Evolutionary conservation across 352 stramenopile species (phyloP).

Genomic region (Phytophthora fragariae): DNA sequence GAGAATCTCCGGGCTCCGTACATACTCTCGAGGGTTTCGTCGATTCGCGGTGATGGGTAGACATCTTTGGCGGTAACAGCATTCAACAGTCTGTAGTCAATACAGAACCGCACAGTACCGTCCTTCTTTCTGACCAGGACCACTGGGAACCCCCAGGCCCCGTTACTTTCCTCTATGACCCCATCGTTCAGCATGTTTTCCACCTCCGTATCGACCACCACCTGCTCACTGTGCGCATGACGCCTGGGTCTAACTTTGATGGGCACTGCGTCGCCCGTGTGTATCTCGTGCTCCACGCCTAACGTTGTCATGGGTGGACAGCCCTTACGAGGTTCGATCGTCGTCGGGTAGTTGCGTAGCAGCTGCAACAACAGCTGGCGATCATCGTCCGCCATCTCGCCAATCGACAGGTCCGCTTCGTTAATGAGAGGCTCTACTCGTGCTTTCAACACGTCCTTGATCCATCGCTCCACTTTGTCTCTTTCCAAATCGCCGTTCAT

Average conservation of each 20-base stretch:
- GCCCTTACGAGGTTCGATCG: not conserved
- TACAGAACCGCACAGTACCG: too few relatives aligned
- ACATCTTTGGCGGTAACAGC: too few relatives aligned
- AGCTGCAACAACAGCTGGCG: not conserved
- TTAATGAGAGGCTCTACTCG: not conserved
- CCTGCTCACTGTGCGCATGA: too few relatives aligned
- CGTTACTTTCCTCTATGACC: too few relatives aligned
- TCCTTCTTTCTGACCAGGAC: too few relatives aligned
- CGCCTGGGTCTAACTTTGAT: constrained; percentile 13
- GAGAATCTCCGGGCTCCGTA: too few relatives aligned
- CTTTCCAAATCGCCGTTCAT: not conserved
- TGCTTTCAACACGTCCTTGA: not conserved
- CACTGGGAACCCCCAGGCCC: too few relatives aligned
- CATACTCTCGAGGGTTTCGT: too few relatives aligned
- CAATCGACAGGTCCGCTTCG: not conserved
- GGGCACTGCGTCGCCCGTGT: constrained; percentile 13
- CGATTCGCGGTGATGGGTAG: too few relatives aligned
- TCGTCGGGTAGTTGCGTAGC: not conserved
- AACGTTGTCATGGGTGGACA: not conserved
- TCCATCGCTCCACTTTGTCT: not conserved
- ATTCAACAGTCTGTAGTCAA: too few relatives aligned
- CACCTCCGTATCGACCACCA: too few relatives aligned
- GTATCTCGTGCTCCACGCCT: constrained; percentile 18
- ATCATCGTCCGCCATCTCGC: not conserved
- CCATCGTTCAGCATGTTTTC: too few relatives aligned